Evolutionary conservation across 306 rosid species (phyloP).

Genomic region (Citrullus colocynthis): DNA sequence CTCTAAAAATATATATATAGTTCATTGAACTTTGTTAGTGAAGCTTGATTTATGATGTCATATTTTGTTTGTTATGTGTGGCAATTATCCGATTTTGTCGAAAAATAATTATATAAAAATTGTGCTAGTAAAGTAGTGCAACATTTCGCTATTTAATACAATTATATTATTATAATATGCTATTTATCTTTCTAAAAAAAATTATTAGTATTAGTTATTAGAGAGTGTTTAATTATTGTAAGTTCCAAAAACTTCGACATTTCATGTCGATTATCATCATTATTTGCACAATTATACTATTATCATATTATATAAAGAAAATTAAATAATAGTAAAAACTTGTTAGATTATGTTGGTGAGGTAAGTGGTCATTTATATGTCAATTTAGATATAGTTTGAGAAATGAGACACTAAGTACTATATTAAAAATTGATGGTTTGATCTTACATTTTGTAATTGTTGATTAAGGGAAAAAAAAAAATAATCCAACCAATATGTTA

Average conservation of each 20-base stretch:
- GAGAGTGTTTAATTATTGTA: not conserved
- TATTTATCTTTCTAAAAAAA: not conserved
- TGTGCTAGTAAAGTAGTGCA: not conserved
- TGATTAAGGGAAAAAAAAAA: too few species aligned
- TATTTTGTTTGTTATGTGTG: not conserved
- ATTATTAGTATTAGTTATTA: too few species aligned
- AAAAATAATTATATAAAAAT: not conserved
- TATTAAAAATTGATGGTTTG: too few species aligned
- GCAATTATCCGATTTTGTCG: not conserved
- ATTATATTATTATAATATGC: not conserved
- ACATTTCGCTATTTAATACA: not conserved
- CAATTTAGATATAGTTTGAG: too few species aligned
- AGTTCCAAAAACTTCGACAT: not conserved
- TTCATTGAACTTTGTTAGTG: not conserved
- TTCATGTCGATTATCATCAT: not conserved
- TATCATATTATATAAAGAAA: not conserved
- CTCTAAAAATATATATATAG: not conserved
- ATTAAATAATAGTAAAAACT: too few species aligned
- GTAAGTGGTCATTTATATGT: too few species aligned
- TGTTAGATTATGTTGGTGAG: too few species aligned
- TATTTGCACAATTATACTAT: not conserved
- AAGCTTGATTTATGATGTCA: not conserved
- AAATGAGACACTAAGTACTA: too few species aligned
- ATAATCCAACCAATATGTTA: too few species aligned
- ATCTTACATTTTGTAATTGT: too few species aligned